A percentile compares a stretch with the other conserved stretches of the same genome.
phyloP scores from a whole-genome alignment of 2,329 filamentous ascomycete species.

The Talaromyces marneffei region DNA sequence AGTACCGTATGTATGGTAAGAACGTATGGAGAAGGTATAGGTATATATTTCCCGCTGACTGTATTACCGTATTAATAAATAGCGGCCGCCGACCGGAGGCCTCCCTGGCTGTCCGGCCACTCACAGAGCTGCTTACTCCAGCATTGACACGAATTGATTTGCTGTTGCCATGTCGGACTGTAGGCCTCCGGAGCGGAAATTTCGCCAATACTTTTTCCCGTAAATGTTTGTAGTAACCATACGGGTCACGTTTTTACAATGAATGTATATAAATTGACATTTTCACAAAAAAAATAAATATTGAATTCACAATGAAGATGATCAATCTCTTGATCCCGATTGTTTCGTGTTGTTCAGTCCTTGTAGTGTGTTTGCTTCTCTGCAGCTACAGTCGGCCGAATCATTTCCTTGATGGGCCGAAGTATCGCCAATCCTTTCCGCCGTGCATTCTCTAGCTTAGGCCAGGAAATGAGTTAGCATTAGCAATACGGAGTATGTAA shows the following conservation, averaged over 20 bases:
- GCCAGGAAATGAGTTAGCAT: not conserved
- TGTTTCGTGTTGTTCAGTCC: no score
- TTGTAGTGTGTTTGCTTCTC: not conserved
- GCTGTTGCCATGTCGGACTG: not conserved
- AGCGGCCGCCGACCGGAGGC: slow-evolving; percentile 10
- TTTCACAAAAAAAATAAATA: not conserved
- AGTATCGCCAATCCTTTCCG: not conserved
- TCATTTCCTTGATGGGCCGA: not conserved
- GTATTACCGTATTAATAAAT: not conserved
- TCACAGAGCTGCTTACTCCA: slow-evolving; percentile 2
- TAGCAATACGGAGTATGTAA: not conserved
- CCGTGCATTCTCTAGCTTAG: not conserved
- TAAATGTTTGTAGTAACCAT: not conserved
- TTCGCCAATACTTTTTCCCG: slow-evolving; percentile 7
- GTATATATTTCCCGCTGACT: slow-evolving; percentile 3
- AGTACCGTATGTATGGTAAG: not conserved
- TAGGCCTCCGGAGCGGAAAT: slow-evolving; percentile 12
- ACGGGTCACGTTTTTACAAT: not conserved
- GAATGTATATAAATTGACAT: no score
- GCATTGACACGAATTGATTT: slow-evolving; percentile 11
- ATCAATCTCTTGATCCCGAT: not conserved
- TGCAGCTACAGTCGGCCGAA: not conserved
- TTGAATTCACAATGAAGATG: not conserved
- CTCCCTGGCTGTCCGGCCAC: slow-evolving; percentile 7
- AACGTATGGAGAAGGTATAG: no score